Evolutionary conservation across 176 grass and related monocot species (phyloP), one percentile per base, ranked within the genome.

Genomic region (Miscanthus lutarioriparius): DNA sequence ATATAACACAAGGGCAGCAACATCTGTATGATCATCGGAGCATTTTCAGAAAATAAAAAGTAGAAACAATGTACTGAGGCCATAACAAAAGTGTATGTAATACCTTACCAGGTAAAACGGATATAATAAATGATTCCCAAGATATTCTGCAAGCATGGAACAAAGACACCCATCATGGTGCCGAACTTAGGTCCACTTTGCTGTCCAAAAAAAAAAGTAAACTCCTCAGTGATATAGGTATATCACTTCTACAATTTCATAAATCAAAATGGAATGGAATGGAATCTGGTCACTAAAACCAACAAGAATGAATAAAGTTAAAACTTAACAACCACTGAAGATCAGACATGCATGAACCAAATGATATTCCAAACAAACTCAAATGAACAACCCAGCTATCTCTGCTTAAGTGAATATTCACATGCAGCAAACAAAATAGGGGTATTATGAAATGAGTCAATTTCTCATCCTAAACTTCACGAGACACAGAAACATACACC

Each of bases 121-220:
- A 99, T 99, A 83, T 99, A 99, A 88, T 99, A 99, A 78, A 99
- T 99, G 77, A 99, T 99, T 88, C 96, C 96, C 87, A 99, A 84
- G 75, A 99, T 99, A 84, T 96, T 99, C 87, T 98, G 96, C 78
- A 99, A 87, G 81, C 96, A 99, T 79, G 96, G 96, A 78, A 99
- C 91, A 86, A 99, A 99, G 47, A 99, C 96, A 79, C 96, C 96
- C 96, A 99, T 99, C 89, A 99, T 75, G 71, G 96, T 99, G 77
- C 93, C 91, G 1, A 99, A 88, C 75, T 99, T 99, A 25, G 93
- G 87, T 73, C 85, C 87, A 86, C 87, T 65, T 74, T 87, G 82
- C 93, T 95, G 90, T 83, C 70, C 48, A 79, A 17, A 67, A 72
- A 74, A 19, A 77, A 5, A 17, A 89, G 54, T 32, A 84, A 81